Percentiles rank a stretch among this genome's conserved stretches.
Conservation (phyloP, 2,329 filamentous ascomycete genomes). For the Diaporthe sp. region DNA sequence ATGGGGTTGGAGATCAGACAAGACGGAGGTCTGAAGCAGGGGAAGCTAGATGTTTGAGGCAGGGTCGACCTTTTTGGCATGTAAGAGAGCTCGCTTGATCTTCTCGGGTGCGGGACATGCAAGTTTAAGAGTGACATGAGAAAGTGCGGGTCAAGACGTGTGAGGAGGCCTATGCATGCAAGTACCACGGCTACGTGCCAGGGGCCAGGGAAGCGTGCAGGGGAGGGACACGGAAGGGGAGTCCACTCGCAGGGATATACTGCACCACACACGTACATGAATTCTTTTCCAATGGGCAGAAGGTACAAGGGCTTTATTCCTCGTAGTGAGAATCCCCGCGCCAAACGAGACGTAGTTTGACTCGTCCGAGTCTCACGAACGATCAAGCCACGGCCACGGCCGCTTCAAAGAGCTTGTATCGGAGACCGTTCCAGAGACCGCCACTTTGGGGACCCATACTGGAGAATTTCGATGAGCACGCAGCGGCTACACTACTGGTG, state of each 20-base stretch:
- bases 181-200: constrained; percentile 44
- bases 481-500: constrained; percentile 25
- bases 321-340: constrained; percentile 26
- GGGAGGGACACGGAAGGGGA: constrained; percentile 10
- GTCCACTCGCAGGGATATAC: constrained; percentile 21
- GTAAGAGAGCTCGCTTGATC: constrained; percentile 52
- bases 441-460: constrained; percentile 26
- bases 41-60: constrained; percentile 48
- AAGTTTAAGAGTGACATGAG: constrained; percentile 58
- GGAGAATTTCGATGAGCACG: background rate
- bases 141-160: constrained; percentile 41
- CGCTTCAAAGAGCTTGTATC: constrained; percentile 21
- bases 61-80: constrained; percentile 51
- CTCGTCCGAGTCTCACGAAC: constrained; percentile 34
- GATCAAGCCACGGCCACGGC: constrained; percentile 18
- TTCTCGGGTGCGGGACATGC: constrained; percentile 53
- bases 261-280: constrained; percentile 12
- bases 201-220: constrained; percentile 40
- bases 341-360: constrained; percentile 36
- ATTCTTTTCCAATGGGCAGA: constrained; percentile 25
- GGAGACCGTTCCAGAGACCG: constrained; percentile 17
- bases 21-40: constrained; percentile 43
- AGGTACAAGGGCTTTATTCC: constrained; percentile 13
- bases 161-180: constrained; percentile 35
- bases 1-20: constrained; percentile 53